Base-by-base conservation (phyloP, 2,329 filamentous ascomycete genomes). In the Colletotrichum somersetense region DNA sequence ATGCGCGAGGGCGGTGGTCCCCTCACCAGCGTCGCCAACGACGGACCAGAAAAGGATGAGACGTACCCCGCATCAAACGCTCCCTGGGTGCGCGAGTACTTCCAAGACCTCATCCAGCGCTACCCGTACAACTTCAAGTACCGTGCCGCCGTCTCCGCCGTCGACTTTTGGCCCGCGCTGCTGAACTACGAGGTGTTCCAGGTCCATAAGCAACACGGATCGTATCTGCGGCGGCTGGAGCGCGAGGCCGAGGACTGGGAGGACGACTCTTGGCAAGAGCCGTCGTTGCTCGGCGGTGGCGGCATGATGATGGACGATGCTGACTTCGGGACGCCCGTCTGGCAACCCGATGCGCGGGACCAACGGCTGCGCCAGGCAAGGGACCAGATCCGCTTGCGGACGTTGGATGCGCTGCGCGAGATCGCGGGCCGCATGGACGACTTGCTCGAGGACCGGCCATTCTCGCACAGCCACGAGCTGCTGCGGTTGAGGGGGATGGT, bases 131-230 rank as follows among this genome's bases (percentile, higher is more conserved):
- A 91, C 76, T 86, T 89, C 76, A 85, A 85, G 72, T 85, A 87
- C 6, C 89, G 90, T 0, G 82, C 89, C 62, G 82, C 85, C 3
- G 82, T 91, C 53, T 92, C 89, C 74, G 90, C 93, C 14, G 79
- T 93, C 48, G 91, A 94, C 73, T 97, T 98, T 79, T 95, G 94
- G 82, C 91, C 93, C 18, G 92, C 92, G 18, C 88, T 97, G 83
- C 91, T 96, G 76, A 91, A 91, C 61, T 88, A 94, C 57, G 96
- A 96, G 89, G 88, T 97, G 63, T 95, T 94, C 79, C 89, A 92
- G 73, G 85, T 91, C 1, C 89, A 93, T 77, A 85, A 89, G 58
- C 90, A 90, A 83, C 88, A 88, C 77, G 82, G 80, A 66, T 78
- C 79, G 62, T 86, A 81, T 14, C 77, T 88, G 48, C 79, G 83